phyloP scores from a whole-genome alignment of 2,329 filamentous ascomycete genomes.

The Fusarium abutilonis region DNA sequence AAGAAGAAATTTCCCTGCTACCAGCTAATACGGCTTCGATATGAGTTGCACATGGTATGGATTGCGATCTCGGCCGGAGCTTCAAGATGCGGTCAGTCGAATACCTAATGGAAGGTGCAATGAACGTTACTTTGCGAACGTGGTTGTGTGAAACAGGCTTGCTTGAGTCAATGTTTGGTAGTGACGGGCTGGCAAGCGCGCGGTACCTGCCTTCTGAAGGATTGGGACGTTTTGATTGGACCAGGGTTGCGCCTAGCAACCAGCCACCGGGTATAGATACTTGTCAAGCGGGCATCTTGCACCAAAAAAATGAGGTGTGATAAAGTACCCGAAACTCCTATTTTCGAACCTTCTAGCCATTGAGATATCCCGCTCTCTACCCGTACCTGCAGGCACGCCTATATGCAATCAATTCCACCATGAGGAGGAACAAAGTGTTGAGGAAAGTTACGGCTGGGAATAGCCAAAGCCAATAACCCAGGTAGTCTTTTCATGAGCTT shows the following conservation, averaged over 20 bases:
- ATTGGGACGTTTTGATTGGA: conserved; percentile 9
- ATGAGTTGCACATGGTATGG: conserved; percentile 38
- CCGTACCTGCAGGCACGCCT: conserved; percentile 7
- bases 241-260: conserved; percentile 42
- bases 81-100: conserved; percentile 17
- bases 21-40: conserved; percentile 36
- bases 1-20: conserved; percentile 36
- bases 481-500: not conserved
- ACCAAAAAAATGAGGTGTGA: not conserved
- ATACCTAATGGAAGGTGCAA: conserved; percentile 12
- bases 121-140: conserved; percentile 16
- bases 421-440: not conserved
- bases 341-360: conserved; percentile 14
- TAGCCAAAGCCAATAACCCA: not conserved
- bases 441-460: not conserved
- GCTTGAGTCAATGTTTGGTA: conserved; percentile 35
- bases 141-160: conserved; percentile 30
- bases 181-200: conserved; percentile 40
- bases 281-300: not conserved
- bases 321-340: conserved; percentile 21
- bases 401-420: not conserved
- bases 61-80: conserved; percentile 32
- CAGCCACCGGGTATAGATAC: conserved; percentile 27
- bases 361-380: conserved; percentile 12
- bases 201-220: conserved; percentile 29